A percentile compares a stretch with the other conserved stretches of the same genome.
Conservation (phyloP, 208 protist species). For the Trypanosoma brucei region DNA sequence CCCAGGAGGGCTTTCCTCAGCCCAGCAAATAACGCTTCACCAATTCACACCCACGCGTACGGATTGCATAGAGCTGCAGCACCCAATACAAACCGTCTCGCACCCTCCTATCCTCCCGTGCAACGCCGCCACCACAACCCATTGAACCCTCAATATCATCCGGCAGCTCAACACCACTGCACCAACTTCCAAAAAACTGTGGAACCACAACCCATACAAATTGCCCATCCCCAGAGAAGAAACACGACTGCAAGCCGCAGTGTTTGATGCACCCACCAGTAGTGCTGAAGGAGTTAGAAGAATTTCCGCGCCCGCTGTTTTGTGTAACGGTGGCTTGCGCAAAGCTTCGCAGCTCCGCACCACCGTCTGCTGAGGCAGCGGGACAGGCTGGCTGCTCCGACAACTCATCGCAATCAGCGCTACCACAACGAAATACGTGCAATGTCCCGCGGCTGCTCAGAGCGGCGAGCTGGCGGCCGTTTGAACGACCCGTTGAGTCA, state of each 20-base stretch:
- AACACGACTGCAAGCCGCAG: slow-evolving; percentile 6
- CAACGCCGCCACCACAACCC: neutral
- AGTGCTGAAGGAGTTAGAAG: neutral
- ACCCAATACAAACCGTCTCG: slow-evolving; percentile 2
- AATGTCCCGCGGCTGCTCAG: slow-evolving; percentile 56
- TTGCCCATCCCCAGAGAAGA: slow-evolving; percentile 21
- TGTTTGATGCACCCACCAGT: slow-evolving; percentile 7
- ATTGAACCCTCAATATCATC: neutral
- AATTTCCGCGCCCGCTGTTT: neutral
- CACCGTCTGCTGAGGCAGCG: neutral
- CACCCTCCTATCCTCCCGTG: neutral
- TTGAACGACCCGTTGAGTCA: slow-evolving; percentile 7
- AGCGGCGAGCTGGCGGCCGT: slow-evolving; percentile 32
- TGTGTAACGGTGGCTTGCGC: slow-evolving; percentile 15
- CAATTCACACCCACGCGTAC: slow-evolving; percentile 14
- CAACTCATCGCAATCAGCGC: slow-evolving; percentile 6
- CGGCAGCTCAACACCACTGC: neutral
- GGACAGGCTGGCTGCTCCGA: neutral
- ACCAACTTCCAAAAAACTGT: neutral
- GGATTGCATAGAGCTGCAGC: slow-evolving; percentile 18
- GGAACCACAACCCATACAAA: slow-evolving; percentile 25
- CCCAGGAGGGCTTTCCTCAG: neutral
- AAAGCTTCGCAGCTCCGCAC: slow-evolving; percentile 16
- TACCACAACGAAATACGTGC: slow-evolving; percentile 45
- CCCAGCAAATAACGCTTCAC: slow-evolving; percentile 11